A percentile compares a stretch with the other conserved stretches of the same genome.
Conservation (phyloP, 2,329 filamentous ascomycete species). For the Uncinocarpus reesii region DNA sequence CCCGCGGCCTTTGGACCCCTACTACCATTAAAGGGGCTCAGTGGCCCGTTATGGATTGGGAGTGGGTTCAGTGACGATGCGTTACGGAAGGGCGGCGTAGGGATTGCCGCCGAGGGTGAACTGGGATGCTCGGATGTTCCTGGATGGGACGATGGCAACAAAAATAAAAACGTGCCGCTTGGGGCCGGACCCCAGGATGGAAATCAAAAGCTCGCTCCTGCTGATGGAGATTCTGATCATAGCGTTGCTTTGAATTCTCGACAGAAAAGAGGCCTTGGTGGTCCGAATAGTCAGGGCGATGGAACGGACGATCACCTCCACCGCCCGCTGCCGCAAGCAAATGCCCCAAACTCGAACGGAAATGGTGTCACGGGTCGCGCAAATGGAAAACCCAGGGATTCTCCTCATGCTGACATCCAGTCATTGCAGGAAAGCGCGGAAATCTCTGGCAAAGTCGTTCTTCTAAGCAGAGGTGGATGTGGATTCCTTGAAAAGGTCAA, state of each 20-base stretch:
- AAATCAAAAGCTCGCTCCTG: background rate
- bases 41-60: slow-evolving; percentile 85
- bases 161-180: slow-evolving; percentile 1
- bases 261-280: background rate
- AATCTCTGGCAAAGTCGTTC: slow-evolving; percentile 83
- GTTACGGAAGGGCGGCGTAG: slow-evolving; percentile 47
- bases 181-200: slow-evolving; percentile 3
- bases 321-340: slow-evolving; percentile 43
- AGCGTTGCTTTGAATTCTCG: background rate
- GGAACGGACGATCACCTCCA: slow-evolving; percentile 80
- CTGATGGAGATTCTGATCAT: background rate
- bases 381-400: slow-evolving; percentile 26
- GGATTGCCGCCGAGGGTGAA: slow-evolving; percentile 59
- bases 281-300: slow-evolving; percentile 44
- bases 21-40: slow-evolving; percentile 65
- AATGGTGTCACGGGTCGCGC: slow-evolving; percentile 28
- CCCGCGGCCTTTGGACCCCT: slow-evolving; percentile 86
- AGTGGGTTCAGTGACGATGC: slow-evolving; percentile 79
- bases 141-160: slow-evolving; percentile 57
- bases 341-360: slow-evolving; percentile 28
- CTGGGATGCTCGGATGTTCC: slow-evolving; percentile 91
- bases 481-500: slow-evolving; percentile 95
- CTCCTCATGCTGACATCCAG: slow-evolving; percentile 76
- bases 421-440: slow-evolving; percentile 84
- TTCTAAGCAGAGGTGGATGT: slow-evolving; percentile 85